These are phyloP conservation scores for Hapsidospora chrysogenum DNA, from an alignment of 495 filamentous ascomycete genomes.

Conservation along the genomic window DNA sequence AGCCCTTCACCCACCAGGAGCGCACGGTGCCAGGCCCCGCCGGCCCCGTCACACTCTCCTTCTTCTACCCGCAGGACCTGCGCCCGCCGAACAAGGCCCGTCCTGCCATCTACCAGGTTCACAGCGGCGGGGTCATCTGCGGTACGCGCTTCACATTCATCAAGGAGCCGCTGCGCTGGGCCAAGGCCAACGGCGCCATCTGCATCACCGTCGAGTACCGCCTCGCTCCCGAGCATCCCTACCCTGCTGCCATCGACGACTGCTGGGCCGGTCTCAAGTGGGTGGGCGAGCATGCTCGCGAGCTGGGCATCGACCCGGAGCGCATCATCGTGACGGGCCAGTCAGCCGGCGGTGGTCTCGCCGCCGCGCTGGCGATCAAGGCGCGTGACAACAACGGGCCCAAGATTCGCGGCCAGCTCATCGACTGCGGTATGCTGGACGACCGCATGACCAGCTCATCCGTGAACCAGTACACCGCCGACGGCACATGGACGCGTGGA, in stretches of 20 bases:
- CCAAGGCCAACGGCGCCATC: constrained; percentile 5
- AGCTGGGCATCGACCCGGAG: constrained; percentile 16
- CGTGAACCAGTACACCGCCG: constrained; percentile 7
- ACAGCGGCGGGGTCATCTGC: constrained; percentile 21
- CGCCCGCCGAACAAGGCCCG: background rate
- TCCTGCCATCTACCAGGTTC: constrained; percentile 18
- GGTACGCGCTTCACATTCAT: constrained; percentile 9
- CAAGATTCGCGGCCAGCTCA: constrained; percentile 13
- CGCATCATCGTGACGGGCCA: constrained; percentile 18
- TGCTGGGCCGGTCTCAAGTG: constrained; percentile 15
- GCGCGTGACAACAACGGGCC: constrained; percentile 15
- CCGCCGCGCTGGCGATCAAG: constrained; percentile 14
- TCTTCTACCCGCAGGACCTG: background rate
- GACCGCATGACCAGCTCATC: constrained; percentile 12
- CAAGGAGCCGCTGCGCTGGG: constrained; percentile 4
- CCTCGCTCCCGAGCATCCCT: constrained; percentile 27
- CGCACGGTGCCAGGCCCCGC: background rate
- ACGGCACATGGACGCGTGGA: constrained; percentile 14
- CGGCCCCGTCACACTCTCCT: background rate
- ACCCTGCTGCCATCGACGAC: constrained; percentile 25
- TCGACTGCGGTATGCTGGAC: constrained; percentile 27
- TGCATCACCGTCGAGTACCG: constrained; percentile 21
- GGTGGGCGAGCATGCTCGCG: constrained; percentile 10
- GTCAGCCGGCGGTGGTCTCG: constrained; percentile 24
- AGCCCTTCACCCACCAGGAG: background rate